A percentile compares a stretch with the other conserved stretches of the same genome.
These are phyloP conservation scores for Didymella glomerata DNA, from an alignment of 2,329 filamentous ascomycete species.

Conservation along the genomic window DNA sequence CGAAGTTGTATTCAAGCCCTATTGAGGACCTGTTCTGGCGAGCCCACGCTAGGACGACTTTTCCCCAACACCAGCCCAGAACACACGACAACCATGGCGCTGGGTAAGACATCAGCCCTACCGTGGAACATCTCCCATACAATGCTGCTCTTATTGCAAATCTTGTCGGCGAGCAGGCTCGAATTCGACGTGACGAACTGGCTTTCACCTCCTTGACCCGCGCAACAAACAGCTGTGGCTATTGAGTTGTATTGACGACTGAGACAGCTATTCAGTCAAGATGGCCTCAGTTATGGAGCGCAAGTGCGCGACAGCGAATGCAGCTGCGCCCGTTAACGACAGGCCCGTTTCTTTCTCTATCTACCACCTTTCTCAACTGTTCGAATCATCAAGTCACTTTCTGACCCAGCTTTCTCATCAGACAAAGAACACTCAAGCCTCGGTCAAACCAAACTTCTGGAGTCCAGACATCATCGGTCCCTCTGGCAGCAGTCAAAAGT, in stretches of 20 bases:
- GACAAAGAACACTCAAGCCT: neutral
- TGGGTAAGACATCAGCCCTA: constrained; percentile 4
- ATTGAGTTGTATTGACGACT: constrained; percentile 38
- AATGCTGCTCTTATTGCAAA: constrained; percentile 1
- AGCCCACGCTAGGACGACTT: constrained; percentile 1
- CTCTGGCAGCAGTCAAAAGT: neutral
- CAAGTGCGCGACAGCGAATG: neutral
- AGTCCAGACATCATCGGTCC: neutral
- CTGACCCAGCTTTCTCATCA: neutral
- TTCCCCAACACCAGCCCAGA: constrained; percentile 4
- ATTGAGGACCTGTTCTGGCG: constrained; percentile 14
- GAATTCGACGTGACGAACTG: constrained; percentile 7
- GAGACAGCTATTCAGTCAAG: constrained; percentile 27
- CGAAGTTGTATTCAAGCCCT: constrained; percentile 13
- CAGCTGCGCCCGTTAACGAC: neutral
- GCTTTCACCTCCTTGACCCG: constrained; percentile 27
- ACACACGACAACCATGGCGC: constrained; percentile 6
- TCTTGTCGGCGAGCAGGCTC: constrained; percentile 9
- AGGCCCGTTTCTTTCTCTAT: neutral
- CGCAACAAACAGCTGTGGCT: constrained; percentile 25
- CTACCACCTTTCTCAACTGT: neutral
- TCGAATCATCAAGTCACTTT: neutral
- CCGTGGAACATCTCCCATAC: constrained; percentile 16
- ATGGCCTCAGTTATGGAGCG: neutral
- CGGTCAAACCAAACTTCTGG: neutral